phyloP scores from a whole-genome alignment of 495 filamentous ascomycete species.

The Peziza echinospora region DNA sequence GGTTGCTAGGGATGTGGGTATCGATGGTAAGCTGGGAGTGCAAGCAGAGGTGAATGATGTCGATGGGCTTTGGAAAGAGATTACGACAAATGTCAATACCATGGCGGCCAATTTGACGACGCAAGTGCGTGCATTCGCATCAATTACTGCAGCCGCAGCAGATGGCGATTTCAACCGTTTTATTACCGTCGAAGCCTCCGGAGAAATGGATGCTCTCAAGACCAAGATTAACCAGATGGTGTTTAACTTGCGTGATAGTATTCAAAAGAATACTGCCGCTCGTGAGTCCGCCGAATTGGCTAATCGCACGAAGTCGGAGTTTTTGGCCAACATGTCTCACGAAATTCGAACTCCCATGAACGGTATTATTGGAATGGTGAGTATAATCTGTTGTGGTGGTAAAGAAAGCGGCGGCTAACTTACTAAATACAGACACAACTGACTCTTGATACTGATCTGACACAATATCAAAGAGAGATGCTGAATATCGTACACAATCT shows the following conservation, averaged over 20 bases:
- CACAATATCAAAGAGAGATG: slow-evolving; percentile 92
- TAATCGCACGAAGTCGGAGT: slow-evolving; percentile 97
- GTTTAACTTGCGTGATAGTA: slow-evolving; percentile 81
- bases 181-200: slow-evolving; percentile 93
- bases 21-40: slow-evolving; percentile 96
- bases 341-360: slow-evolving; percentile 95
- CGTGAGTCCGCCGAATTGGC: slow-evolving; percentile 91
- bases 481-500: slow-evolving; percentile 96
- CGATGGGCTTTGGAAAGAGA: slow-evolving; percentile 92
- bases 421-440: slow-evolving; percentile 94
- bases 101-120: slow-evolving; percentile 97
- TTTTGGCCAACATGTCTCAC: slow-evolving; percentile 98
- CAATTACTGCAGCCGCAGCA: slow-evolving; percentile 91
- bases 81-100: slow-evolving; percentile 93
- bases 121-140: slow-evolving; percentile 91
- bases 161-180: slow-evolving; percentile 93
- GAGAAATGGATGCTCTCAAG: slow-evolving; percentile 98
- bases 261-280: slow-evolving; percentile 90
- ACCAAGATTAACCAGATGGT: slow-evolving; percentile 99
- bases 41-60: slow-evolving; percentile 90
- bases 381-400: too few relatives aligned
- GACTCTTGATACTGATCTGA: slow-evolving; percentile 86
- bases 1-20: slow-evolving; percentile 90
- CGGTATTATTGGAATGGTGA: slow-evolving; percentile 23
- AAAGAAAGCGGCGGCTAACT: too few relatives aligned